Conservation (phyloP, 768 basidiomycete species). For the Suillus plorans region DNA sequence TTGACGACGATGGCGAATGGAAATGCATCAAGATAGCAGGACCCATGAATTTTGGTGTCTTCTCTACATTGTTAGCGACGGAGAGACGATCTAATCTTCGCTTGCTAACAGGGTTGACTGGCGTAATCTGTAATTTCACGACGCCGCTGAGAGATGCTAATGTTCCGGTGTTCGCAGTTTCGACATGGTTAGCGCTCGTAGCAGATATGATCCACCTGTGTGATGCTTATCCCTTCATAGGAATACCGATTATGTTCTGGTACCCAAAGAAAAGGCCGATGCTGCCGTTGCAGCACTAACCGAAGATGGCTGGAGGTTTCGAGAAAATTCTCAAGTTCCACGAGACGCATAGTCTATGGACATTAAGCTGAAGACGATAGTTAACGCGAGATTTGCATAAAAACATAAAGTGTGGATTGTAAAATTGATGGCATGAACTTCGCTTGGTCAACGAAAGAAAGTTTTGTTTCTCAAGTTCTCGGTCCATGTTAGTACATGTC, state of each 20-base stretch:
- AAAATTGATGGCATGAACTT: background rate
- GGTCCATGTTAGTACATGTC: background rate
- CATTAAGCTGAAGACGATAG: background rate
- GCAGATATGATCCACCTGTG: background rate
- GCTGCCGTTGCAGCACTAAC: constrained; percentile 44
- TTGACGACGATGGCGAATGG: constrained; percentile 46
- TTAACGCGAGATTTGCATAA: background rate
- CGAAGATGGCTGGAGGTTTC: constrained; percentile 50
- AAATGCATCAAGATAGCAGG: constrained; percentile 62
- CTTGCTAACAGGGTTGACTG: constrained; percentile 46
- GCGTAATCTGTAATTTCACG: constrained; percentile 54
- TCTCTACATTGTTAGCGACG: background rate
- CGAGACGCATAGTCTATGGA: background rate
- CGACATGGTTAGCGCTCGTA: constrained; percentile 51
- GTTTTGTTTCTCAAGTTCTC: background rate
- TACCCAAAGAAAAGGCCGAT: constrained; percentile 43
- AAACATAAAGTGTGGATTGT: background rate
- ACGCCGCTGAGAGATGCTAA: constrained; percentile 50
- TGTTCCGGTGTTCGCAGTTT: constrained; percentile 59
- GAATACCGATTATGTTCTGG: constrained; percentile 68
- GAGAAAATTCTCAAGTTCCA: constrained; percentile 1
- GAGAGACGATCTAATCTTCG: background rate
- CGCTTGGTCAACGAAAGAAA: background rate
- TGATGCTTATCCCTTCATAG: constrained; percentile 27
- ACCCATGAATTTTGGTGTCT: constrained; percentile 63